Evolutionary conservation across 1,284 basidiomycete species (phyloP).

Genomic region (Cryptococcus depauperatus): DNA sequence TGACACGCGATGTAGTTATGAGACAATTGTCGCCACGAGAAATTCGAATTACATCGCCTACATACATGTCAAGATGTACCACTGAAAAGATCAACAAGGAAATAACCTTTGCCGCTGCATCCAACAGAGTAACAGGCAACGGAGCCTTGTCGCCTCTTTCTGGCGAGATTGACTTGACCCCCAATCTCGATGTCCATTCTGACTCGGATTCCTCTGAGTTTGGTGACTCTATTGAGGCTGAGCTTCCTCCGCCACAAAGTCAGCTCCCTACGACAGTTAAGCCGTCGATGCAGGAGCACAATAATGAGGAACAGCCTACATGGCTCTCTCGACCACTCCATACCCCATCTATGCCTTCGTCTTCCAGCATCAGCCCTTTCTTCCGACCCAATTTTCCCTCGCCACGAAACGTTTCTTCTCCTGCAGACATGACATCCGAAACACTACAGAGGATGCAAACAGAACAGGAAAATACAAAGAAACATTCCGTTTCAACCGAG

Average conservation of each 20-base stretch:
- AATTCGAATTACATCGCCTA: conserved; percentile 32
- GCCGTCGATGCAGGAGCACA: too few relatives aligned
- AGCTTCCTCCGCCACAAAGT: neutral
- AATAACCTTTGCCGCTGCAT: neutral
- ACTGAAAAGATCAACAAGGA: conserved; percentile 24
- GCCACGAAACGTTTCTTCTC: conserved; percentile 8
- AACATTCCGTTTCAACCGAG: conserved; percentile 6
- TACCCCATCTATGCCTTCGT: neutral
- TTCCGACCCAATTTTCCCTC: conserved; percentile 10
- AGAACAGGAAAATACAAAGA: conserved; percentile 7
- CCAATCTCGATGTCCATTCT: neutral
- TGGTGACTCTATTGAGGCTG: neutral
- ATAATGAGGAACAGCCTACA: neutral
- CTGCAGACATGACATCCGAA: conserved; percentile 22
- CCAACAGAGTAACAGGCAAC: neutral
- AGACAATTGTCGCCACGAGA: conserved; percentile 40
- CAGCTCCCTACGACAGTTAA: too few relatives aligned
- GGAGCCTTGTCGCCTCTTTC: conserved; percentile 7
- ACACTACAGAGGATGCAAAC: conserved; percentile 30
- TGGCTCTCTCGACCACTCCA: neutral
- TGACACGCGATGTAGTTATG: conserved; percentile 35
- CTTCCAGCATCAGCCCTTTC: conserved; percentile 6
- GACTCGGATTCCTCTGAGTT: neutral
- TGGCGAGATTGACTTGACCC: conserved; percentile 4
- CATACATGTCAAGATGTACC: conserved; percentile 28